Conservation (phyloP, 176 grass and related monocot genomes). For the sorghum (Sorghum bicolor) region Sorghum_bicolor_NCBIv3 NC_012872.2:29157501-29158000, state of each 20-base stretch:
- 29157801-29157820: background rate
- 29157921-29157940: too few species aligned
- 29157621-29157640: background rate
- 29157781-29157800: background rate
- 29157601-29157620: background rate
- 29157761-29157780: background rate
- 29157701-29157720: background rate
- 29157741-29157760: background rate
- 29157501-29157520: background rate
- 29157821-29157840: background rate
- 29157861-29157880: background rate
- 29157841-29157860: background rate
- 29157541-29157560: conserved; percentile 59
- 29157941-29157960: background rate
- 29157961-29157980: background rate
- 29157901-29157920: too few species aligned
- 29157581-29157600: conserved; percentile 79
- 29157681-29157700: background rate
- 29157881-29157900: background rate
- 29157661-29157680: background rate
- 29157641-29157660: background rate
- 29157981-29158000: too few species aligned
- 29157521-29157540: conserved; percentile 8
- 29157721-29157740: background rate
- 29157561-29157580: conserved; percentile 73